Evolutionary conservation across 495 filamentous ascomycete species (phyloP), one percentile per base, ranked within the genome.

Genomic region (Cercophora sp.): DNA sequence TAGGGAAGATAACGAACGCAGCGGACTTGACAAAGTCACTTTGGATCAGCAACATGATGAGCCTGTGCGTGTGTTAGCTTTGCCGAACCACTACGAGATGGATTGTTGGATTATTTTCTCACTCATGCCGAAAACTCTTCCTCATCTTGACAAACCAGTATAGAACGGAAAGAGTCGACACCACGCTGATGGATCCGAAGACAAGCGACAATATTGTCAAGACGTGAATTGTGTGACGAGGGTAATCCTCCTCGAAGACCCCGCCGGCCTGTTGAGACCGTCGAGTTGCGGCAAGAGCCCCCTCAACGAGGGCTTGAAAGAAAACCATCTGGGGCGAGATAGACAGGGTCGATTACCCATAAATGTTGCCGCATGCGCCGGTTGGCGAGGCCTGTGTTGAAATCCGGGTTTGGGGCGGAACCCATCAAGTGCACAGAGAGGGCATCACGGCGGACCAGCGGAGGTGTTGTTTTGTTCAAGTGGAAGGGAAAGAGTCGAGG

Each of bases 121-220:
- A 85, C 85, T 85, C 82, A 63, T 88, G 87, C 44, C 87, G 79
- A 65, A 88, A 91, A 39, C 71, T 80, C 60, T 83, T 78, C 57
- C 80, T 76, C 86, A 91, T 91, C 58, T 79, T 78, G 35, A 79
- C 68, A 66, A 91, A 88, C 84, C 85, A 89, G 65, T 85, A 89
- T 44, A 85, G 70, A 16, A 81, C 69, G 35, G 73, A 59, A 5
- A 82, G 51, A 0, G 74, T 72, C 11, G 75, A 66, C 8, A 77
- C 15, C 20, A 86, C 63, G 54, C 81, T 85, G 64, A 85, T 55
- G 1, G 71, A 62, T 18, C 75, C 63, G 19, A 78, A 56, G 8
- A 59, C 36, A 29, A 66, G 59, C n/a, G 60, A 59, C 5, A 68
- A 27, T n/a, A 62, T 57, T 1, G 50, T 49, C 18, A 69, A 37